Conservation (phyloP, 768 basidiomycete genomes). For the Cystoderma amianthinum region DNA sequence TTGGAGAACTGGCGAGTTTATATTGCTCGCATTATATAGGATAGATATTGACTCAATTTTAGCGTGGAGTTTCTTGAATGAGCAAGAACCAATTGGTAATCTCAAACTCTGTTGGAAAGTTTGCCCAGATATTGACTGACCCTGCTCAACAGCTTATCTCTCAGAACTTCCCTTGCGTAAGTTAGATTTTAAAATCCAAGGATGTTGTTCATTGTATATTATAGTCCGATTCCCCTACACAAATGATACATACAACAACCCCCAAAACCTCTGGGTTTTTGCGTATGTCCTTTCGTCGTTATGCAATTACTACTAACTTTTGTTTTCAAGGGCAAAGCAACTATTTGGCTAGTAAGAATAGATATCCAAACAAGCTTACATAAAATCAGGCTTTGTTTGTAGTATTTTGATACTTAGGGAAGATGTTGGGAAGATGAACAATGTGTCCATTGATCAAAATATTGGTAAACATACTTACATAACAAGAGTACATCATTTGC, state of each 20-base stretch:
- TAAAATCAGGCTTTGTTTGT: no score
- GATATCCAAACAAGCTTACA: no score
- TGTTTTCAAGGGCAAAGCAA: not conserved
- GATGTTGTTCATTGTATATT: not conserved
- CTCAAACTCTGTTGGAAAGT: not conserved
- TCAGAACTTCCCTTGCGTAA: constrained; percentile 28
- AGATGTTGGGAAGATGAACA: not conserved
- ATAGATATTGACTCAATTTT: not conserved
- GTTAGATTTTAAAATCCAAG: constrained; percentile 11
- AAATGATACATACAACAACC: constrained; percentile 55
- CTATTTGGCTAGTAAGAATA: not conserved
- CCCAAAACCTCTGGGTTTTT: constrained; percentile 51
- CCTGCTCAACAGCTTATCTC: constrained; percentile 24
- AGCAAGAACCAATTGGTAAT: constrained; percentile 32
- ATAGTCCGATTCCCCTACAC: constrained; percentile 58
- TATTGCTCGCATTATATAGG: not conserved
- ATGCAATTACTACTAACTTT: not conserved
- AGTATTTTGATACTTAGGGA: no score
- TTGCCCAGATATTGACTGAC: not conserved
- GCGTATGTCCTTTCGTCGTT: constrained; percentile 30
- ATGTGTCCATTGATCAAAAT: not conserved
- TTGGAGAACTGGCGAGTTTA: constrained; percentile 35
- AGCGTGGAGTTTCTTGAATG: constrained; percentile 39
- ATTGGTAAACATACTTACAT: no score
- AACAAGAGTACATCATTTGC: no score